Base-by-base conservation (phyloP, 192 early-diverging fungal genomes). In the Coemansia pectinata region DNA sequence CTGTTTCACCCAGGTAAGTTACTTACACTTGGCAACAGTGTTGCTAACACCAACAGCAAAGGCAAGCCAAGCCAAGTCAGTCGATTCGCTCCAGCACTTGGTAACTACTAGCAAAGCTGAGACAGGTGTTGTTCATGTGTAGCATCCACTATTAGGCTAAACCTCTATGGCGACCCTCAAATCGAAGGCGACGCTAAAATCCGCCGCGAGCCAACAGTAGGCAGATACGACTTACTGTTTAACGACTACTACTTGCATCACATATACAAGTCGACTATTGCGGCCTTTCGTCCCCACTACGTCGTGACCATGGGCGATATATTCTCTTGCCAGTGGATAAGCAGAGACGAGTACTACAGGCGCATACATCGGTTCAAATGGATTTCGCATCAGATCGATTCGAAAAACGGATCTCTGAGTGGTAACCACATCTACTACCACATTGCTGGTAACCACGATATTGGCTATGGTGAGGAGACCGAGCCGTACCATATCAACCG, bases 151-250 rank as follows among this genome's bases (percentile, higher is more conserved):
- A 34, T 87, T 34, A 71, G 87, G 19, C 83, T 90, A 66, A 80
- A 85, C 27, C 77, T 90, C 62, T 86, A 87, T 60, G 89, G 87
- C 25, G 89, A 90, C 42, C 89, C 89, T 5, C 89, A 90, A 73
- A 88, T 90, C 63, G 89, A 90, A 44, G 89, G 89, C 6, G 87
- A 88, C 61, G 83, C 85, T 6, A 90, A 90, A 70, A 73, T 90
- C 58, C 19, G 15, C 17, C 83, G 86, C 42, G 76, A 88, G 61
- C 86, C 86, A 34, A 83, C 62, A 34, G 60, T 76, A 60, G 89
- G 89, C 66, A 65, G 34, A 29, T 73, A 63, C 50, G 89, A 90
- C 47, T 63, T 90, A 21, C 66, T 81, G 27, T 72, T 81, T 53
- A 90, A 90, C 70, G 89, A 90, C 70, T 75, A 79, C 44, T 88